Evolutionary conservation across 2,329 filamentous ascomycete genomes (phyloP).

Genomic region (Periglandula ipomoeae): DNA sequence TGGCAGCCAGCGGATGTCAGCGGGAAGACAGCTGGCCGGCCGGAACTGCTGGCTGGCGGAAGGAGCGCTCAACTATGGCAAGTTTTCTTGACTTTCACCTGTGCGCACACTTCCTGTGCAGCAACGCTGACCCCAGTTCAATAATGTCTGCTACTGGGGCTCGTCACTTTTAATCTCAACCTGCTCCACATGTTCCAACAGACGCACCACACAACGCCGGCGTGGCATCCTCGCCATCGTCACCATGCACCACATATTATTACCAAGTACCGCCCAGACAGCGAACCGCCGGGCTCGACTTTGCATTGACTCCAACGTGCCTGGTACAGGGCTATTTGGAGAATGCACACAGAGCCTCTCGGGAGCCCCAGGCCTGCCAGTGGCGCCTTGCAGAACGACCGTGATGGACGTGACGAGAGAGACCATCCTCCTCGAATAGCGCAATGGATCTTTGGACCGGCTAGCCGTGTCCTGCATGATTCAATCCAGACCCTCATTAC

Average conservation of each 20-base stretch:
- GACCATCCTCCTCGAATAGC: neutral
- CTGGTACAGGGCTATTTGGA: no score
- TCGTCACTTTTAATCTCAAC: neutral
- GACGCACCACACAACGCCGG: neutral
- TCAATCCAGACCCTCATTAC: neutral
- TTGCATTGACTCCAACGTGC: neutral
- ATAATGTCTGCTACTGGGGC: neutral
- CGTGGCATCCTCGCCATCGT: neutral
- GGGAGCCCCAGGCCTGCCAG: neutral
- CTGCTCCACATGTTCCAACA: neutral
- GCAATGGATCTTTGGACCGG: neutral
- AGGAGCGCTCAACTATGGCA: no score
- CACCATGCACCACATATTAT: no score
- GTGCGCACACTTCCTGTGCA: no score
- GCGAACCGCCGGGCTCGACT: no score
- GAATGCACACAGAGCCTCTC: no score
- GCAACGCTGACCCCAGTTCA: no score
- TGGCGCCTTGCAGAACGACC: neutral
- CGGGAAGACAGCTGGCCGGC: constrained; percentile 1
- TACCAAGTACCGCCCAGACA: no score
- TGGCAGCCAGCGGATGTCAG: constrained; percentile 2
- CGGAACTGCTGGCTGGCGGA: neutral
- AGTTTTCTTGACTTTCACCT: no score
- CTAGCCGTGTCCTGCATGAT: neutral
- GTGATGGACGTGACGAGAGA: no score